Evolutionary conservation across 176 grass and related monocot genomes (phyloP).

Genomic region (Aegilops speltoides): DNA sequence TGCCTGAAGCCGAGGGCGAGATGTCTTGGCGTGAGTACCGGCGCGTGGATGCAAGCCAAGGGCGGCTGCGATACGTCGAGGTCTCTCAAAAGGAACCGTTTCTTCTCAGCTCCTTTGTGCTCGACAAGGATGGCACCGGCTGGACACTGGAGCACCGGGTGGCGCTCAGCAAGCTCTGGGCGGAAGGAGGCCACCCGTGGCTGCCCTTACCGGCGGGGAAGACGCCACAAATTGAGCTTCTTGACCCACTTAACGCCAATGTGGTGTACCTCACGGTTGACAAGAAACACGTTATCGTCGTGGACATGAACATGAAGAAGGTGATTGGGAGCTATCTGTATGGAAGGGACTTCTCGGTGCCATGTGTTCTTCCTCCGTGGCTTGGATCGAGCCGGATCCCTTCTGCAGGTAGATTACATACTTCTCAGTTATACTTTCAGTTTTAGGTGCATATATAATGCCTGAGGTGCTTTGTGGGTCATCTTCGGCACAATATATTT

Average conservation of each 20-base stretch:
- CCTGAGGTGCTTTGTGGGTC: not conserved
- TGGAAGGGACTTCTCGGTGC: not conserved
- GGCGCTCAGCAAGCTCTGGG: not conserved
- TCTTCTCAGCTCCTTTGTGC: conserved; percentile 6
- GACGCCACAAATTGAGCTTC: conserved; percentile 1
- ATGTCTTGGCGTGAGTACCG: not conserved
- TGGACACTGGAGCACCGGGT: conserved; percentile 29
- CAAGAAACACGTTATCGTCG: not conserved
- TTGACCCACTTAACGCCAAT: conserved; percentile 20
- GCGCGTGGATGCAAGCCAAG: conserved; percentile 15
- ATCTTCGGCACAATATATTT: not conserved
- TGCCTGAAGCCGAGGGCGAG: not conserved
- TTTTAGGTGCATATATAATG: not conserved
- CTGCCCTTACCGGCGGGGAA: not conserved
- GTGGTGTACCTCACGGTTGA: conserved; percentile 13
- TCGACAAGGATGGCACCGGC: not conserved
- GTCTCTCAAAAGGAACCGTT: conserved; percentile 11
- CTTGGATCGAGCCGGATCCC: conserved; percentile 17
- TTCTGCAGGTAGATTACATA: not conserved
- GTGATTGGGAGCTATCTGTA: not conserved
- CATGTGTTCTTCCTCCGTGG: conserved; percentile 23
- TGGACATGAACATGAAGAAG: conserved; percentile 21
- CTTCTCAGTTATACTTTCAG: not conserved
- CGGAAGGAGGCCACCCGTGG: not conserved
- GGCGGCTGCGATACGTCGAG: conserved; percentile 34